phyloP scores from a whole-genome alignment of 208 protist species.

The Leishmania martiniquensis region DNA sequence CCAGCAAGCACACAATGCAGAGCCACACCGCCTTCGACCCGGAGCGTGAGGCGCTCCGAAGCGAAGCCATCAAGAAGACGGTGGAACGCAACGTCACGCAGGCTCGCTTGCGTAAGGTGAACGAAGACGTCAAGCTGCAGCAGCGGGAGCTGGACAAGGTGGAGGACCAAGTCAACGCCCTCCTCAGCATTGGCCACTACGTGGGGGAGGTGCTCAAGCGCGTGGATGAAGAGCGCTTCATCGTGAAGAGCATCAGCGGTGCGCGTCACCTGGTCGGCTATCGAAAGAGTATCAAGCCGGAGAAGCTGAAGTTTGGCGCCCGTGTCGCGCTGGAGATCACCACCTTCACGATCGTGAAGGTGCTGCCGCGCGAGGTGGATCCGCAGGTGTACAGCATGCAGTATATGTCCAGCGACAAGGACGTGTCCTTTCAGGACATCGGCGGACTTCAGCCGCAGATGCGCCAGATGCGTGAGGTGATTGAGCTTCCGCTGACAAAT shows the following conservation, averaged over 20 bases:
- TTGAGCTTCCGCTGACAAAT: constrained; percentile 99
- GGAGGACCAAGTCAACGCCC: constrained; percentile 98
- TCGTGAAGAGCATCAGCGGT: constrained; percentile 99
- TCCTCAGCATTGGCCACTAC: constrained; percentile 99
- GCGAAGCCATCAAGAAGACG: constrained; percentile 65
- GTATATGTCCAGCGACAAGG: constrained; percentile 95
- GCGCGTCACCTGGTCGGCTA: constrained; percentile 99
- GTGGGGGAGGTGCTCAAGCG: constrained; percentile 99
- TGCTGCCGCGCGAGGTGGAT: constrained; percentile 99
- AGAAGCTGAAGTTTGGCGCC: constrained; percentile 94
- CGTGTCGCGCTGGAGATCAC: constrained; percentile 99
- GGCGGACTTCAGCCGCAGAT: constrained; percentile 99
- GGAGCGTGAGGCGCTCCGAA: constrained; percentile 58
- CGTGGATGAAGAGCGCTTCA: constrained; percentile 94
- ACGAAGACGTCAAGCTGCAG: constrained; percentile 57
- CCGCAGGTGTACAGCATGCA: constrained; percentile 99
- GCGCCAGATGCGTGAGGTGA: constrained; percentile 98
- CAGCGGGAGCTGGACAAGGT: constrained; percentile 95
- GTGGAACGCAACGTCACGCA: constrained; percentile 60
- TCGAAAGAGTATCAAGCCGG: constrained; percentile 94
- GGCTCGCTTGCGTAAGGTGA: constrained; percentile 47
- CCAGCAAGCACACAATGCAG: constrained; percentile 44
- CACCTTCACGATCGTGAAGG: constrained; percentile 99
- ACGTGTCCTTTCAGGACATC: constrained; percentile 95
- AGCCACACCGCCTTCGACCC: constrained; percentile 49